These are phyloP conservation scores for Fusarium caatingaense DNA, from an alignment of 2,329 filamentous ascomycete genomes.

Conservation along the genomic window DNA sequence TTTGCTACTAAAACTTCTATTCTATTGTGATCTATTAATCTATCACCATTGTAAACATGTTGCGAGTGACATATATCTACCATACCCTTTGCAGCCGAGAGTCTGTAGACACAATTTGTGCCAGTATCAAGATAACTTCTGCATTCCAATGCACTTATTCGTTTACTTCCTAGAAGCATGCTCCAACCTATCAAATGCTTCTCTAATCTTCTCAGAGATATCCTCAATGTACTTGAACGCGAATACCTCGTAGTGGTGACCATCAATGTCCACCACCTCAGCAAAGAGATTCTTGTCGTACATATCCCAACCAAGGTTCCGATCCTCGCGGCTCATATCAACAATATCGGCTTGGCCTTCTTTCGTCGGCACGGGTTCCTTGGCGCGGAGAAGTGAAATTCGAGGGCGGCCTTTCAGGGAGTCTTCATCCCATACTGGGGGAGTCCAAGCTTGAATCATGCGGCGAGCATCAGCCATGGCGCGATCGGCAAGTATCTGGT, in stretches of 20 bases:
- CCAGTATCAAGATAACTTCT: not conserved
- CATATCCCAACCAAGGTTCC: conserved; percentile 60
- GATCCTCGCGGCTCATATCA: conserved; percentile 58
- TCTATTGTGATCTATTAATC: not conserved
- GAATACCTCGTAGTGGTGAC: conserved; percentile 65
- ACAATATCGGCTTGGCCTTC: conserved; percentile 50
- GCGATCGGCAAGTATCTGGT: conserved; percentile 50
- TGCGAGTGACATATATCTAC: not conserved
- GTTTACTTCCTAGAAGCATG: not conserved
- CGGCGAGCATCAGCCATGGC: conserved; percentile 57
- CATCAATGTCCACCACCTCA: conserved; percentile 60
- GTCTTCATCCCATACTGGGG: conserved; percentile 53
- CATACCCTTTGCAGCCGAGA: not conserved
- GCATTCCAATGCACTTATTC: not conserved
- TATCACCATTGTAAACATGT: no score
- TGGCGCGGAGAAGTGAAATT: conserved; percentile 60
- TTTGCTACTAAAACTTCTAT: not conserved
- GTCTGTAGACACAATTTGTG: not conserved
- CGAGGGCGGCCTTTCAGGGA: conserved; percentile 51
- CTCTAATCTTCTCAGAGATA: conserved; percentile 45
- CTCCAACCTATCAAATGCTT: conserved; percentile 38
- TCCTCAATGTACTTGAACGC: conserved; percentile 44
- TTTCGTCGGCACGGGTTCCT: conserved; percentile 52
- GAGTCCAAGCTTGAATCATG: conserved; percentile 56
- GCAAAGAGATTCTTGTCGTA: conserved; percentile 59